Evolutionary conservation across 163 green algal genomes (phyloP), one percentile per base, ranked within the genome.

Genomic region (Chlamydomonas reinhardtii): DNA sequence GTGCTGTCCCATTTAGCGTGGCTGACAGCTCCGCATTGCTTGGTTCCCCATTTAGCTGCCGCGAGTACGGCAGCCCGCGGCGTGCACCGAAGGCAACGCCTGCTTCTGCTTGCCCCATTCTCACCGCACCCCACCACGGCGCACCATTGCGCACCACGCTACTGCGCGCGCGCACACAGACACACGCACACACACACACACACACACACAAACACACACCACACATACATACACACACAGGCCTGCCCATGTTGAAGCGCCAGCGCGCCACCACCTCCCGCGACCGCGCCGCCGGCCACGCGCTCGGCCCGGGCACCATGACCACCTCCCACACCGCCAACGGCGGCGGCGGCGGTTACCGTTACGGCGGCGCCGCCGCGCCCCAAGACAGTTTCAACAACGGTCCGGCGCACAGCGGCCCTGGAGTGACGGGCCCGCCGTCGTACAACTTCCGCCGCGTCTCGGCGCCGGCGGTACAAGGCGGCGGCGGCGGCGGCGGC

Each of bases 271-370:
- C 80, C 35, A 86, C 69, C 25, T 86, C 80, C 35, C 80, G 80
- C 6, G 80, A 86, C 54, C 70, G 70, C 2, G 24, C 25, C 62
- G 79, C 66, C 52, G 79, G 79, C 66, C 35, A 35, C 54, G 70
- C 35, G 14, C 34, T 79, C 6, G 80, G 80, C 4, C 35, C 54
- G 19, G 54, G 34, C 48, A 14, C 34, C 70, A 79, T 87, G 39
- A 87, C 82, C n/a, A 35, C 64, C 72, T 87, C 82, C 25, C 98
- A 82, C 59, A 87, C 74, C 72, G 59, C 59, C 54, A 24, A 66
- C 22, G 82, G 72, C 4, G 81, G 70, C 17, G 12, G 11, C 20
- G 69, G 69, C 56, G 79, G 79, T 29, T 31, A 32, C 62, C 62
- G 65, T 8, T 34, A 19, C 79, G 54, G 16, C 69, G 56, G 48